Conservation (phyloP, 1,284 basidiomycete genomes). For the Porodaedalea pini region DNA sequence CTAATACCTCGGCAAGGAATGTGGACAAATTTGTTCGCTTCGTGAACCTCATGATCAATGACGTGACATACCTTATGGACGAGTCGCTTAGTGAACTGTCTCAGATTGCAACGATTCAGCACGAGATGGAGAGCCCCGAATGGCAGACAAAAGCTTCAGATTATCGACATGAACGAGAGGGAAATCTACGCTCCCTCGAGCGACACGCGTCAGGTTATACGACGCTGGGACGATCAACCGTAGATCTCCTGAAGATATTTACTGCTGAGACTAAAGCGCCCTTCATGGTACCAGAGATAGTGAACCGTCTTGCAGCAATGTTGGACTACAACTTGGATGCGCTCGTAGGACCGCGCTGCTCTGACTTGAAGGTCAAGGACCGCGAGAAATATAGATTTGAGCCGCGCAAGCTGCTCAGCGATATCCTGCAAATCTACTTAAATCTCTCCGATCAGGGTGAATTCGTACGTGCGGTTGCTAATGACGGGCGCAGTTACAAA, state of each 20-base stretch:
- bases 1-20: conserved; percentile 46
- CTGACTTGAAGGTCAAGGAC: conserved; percentile 82
- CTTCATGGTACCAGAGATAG: conserved; percentile 96
- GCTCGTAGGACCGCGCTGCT: conserved; percentile 83
- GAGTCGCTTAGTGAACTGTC: conserved; percentile 89
- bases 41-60: conserved; percentile 98
- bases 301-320: conserved; percentile 94
- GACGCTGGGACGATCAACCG: conserved; percentile 82
- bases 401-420: conserved; percentile 78
- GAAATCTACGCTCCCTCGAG: conserved; percentile 76
- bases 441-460: conserved; percentile 80
- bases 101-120: conserved; percentile 85
- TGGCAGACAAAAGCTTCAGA: conserved; percentile 68
- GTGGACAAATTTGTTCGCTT: conserved; percentile 93
- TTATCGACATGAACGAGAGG: conserved; percentile 82
- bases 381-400: conserved; percentile 90
- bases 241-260: conserved; percentile 88
- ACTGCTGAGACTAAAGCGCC: conserved; percentile 89
- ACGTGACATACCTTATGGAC: conserved; percentile 97
- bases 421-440: conserved; percentile 89
- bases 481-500: conserved; percentile 89
- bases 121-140: conserved; percentile 74
- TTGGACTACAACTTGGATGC: conserved; percentile 92
- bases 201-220: conserved; percentile 84
- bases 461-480: conserved; percentile 88